Conservation (phyloP, 352 stramenopile genomes). For the Plasmopara halstedii region DNA sequence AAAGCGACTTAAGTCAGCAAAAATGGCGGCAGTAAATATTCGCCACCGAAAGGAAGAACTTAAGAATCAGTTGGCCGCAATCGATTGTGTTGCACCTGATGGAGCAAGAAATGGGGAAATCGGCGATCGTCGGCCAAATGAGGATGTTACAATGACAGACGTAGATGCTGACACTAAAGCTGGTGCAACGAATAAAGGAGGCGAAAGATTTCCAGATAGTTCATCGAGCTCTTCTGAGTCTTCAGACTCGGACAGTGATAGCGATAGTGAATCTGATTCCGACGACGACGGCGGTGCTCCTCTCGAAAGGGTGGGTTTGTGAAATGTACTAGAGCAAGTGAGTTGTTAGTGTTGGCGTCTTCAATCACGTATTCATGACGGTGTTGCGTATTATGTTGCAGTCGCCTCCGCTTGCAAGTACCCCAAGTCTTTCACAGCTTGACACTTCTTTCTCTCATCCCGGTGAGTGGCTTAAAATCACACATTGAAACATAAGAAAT, state of each 20-base stretch:
- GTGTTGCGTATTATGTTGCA: slow-evolving; percentile 26
- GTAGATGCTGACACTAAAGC: slow-evolving; percentile 30
- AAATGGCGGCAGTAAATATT: slow-evolving; percentile 76
- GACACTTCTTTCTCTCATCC: slow-evolving; percentile 27
- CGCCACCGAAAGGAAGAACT: slow-evolving; percentile 62
- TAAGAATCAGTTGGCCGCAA: slow-evolving; percentile 69
- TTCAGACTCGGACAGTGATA: slow-evolving; percentile 80
- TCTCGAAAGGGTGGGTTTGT: slow-evolving; percentile 81
- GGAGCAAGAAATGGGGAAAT: slow-evolving; percentile 8
- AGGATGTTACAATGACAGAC: slow-evolving; percentile 48
- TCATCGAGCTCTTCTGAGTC: slow-evolving; percentile 78
- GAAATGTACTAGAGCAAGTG: slow-evolving; percentile 41
- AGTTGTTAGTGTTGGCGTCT: slow-evolving; percentile 26
- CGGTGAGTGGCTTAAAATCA: slow-evolving; percentile 27
- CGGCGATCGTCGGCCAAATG: slow-evolving; percentile 23
- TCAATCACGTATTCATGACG: slow-evolving; percentile 22
- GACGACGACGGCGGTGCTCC: slow-evolving; percentile 64
- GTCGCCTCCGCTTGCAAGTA: slow-evolving; percentile 51
- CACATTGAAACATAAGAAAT: neutral
- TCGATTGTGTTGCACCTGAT: slow-evolving; percentile 37
- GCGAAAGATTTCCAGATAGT: slow-evolving; percentile 46
- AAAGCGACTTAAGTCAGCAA: slow-evolving; percentile 74
- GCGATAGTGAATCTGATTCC: slow-evolving; percentile 82
- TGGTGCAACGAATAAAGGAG: slow-evolving; percentile 24
- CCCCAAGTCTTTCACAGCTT: slow-evolving; percentile 43